Evolutionary conservation across 2,329 filamentous ascomycete genomes (phyloP), one percentile per base, ranked within the genome.

Genomic region (Beauveria bassiana): DNA sequence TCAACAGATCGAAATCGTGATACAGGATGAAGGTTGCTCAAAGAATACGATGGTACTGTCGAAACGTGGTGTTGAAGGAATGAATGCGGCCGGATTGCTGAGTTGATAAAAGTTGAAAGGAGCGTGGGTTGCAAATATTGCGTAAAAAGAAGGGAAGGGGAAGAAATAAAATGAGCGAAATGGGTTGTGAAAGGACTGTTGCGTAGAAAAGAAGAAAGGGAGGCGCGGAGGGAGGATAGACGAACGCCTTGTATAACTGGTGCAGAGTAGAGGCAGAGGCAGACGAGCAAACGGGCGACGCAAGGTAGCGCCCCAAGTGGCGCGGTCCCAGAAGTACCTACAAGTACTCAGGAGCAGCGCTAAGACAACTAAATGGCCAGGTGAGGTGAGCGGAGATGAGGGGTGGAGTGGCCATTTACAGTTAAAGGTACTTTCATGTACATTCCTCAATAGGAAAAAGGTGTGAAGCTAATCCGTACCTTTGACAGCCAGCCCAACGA

Each of bases 381-480:
- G 16, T 26, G 47, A 59, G 57, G 46, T 59, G 47, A 59, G 47
- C 49, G 57, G 49, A 59, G 57, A 59, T 52, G 38, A 38, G 56
- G 12, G 34, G 34, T 16, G 34, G 34, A 16, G 34, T 16, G 34
- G 34, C 56, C 46, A 34, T 43, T 53, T 46, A 31, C 45, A n/a
- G 55, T 26, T 4, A 34, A 34, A 38, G 34, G 34, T 38, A 38
- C 34, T 38, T 38, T 16, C 34, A 5, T 38, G 34, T 38, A 38
- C 34, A 38, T 38, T 1, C 34, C 12, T 38, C 34, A 5, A 38
- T 6, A 38, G 34, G 1, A 2, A 16, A 9, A 5, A 6, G 3
- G 34, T 38, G 34, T 38, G 34, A 38, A 38, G 34, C 34, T 38
- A 22, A 22, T 22, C 22, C 22, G 22, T 22, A 38, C 24, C 24